Evolutionary conservation across 1,139 yeast genomes (phyloP).

Genomic region (Saccharomyces hybrid): DNA sequence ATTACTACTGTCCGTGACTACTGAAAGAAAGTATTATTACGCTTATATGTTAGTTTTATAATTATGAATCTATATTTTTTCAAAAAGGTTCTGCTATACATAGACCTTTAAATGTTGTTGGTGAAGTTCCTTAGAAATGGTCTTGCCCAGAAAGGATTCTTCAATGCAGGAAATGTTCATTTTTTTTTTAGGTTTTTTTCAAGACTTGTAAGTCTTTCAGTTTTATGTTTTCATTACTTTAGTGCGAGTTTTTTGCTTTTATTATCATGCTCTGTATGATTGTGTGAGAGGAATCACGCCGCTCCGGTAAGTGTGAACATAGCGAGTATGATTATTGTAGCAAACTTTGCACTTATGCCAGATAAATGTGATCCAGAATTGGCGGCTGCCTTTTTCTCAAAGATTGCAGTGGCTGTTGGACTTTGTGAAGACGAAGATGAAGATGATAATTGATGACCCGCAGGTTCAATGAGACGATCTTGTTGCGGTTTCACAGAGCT

Average conservation of each 20-base stretch:
- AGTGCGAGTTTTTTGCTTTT: neutral
- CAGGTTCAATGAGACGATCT: slow-evolving; percentile 5
- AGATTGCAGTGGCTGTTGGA: neutral
- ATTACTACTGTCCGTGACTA: slow-evolving; percentile 37
- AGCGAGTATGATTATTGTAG: neutral
- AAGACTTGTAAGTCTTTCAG: neutral
- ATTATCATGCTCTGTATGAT: neutral
- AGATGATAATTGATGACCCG: neutral
- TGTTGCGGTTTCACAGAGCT: slow-evolving; percentile 1
- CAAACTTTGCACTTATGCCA: neutral
- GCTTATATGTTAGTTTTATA: neutral
- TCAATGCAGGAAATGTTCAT: neutral
- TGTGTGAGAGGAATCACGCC: neutral
- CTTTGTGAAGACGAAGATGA: neutral
- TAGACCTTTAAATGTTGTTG: neutral
- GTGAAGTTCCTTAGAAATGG: neutral
- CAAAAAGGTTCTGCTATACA: neutral
- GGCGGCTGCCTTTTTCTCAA: neutral
- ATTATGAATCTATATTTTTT: neutral
- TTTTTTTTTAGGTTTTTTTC: neutral
- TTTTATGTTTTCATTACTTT: neutral
- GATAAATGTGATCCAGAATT: neutral
- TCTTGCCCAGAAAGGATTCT: neutral
- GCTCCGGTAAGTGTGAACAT: neutral
- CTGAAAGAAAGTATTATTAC: slow-evolving; percentile 35